These are phyloP conservation scores for Saccharomyces hybrid DNA, from an alignment of 1,139 yeast genomes.

Conservation along the genomic window DNA sequence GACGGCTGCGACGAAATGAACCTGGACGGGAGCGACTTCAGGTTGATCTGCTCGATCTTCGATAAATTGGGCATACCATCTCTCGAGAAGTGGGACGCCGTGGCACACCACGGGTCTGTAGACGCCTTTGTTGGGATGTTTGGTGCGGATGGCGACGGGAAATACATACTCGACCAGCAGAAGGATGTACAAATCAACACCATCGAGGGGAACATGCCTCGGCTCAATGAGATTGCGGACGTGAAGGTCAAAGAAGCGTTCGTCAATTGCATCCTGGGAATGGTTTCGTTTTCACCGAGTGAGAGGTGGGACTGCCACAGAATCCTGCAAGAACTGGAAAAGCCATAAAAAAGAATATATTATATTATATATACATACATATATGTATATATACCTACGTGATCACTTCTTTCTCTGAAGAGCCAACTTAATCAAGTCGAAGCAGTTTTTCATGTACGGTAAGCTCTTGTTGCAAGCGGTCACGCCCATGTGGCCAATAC, in stretches of 20 bases:
- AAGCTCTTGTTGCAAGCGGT: slow-evolving; percentile 40
- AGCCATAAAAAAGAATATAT: neutral
- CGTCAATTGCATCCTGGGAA: slow-evolving; percentile 27
- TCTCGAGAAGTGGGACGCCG: slow-evolving; percentile 42
- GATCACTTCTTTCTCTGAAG: neutral
- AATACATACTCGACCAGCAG: slow-evolving; percentile 5
- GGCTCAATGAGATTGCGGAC: slow-evolving; percentile 26
- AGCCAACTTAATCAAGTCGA: slow-evolving; percentile 32
- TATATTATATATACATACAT: neutral
- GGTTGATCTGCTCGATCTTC: slow-evolving; percentile 56
- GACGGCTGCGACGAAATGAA: slow-evolving; percentile 34
- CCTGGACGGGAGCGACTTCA: slow-evolving; percentile 48
- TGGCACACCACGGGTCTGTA: slow-evolving; percentile 36
- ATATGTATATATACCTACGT: neutral
- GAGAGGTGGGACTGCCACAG: slow-evolving; percentile 33
- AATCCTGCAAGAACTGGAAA: slow-evolving; percentile 14
- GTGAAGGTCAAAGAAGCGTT: slow-evolving; percentile 13
- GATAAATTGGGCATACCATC: slow-evolving; percentile 64
- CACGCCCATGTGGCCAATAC: slow-evolving; percentile 95
- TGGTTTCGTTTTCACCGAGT: slow-evolving; percentile 38
- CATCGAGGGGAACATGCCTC: neutral
- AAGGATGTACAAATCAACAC: neutral
- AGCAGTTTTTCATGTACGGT: slow-evolving; percentile 35
- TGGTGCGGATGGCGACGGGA: slow-evolving; percentile 27
- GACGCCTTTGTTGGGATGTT: slow-evolving; percentile 33